Percentiles rank a stretch among this genome's conserved stretches.
phyloP scores from a whole-genome alignment of 768 basidiomycete genomes.

The Steccherinum ochraceum region DNA sequence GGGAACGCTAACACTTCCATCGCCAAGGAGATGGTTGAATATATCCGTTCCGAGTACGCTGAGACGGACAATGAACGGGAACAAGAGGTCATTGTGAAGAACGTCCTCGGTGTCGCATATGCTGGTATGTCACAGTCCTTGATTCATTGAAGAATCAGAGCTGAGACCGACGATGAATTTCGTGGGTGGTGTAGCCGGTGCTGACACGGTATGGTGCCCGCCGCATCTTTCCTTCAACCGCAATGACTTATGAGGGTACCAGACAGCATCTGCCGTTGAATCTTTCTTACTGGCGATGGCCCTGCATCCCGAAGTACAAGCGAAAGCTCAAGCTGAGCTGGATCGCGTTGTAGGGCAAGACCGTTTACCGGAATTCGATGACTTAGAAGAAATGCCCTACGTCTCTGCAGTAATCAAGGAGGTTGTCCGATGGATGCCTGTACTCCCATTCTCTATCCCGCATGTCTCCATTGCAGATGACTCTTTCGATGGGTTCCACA shows the following conservation, averaged over 20 bases:
- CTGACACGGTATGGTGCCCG: too few species aligned
- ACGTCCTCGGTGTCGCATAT: not conserved
- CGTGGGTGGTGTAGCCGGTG: not conserved
- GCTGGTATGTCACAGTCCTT: constrained; percentile 3
- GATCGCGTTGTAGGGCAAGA: constrained; percentile 3
- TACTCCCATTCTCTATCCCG: constrained; percentile 6
- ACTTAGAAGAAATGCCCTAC: constrained; percentile 18
- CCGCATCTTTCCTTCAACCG: too few species aligned
- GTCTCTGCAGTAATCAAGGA: constrained; percentile 28
- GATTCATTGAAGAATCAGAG: too few species aligned
- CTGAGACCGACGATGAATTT: not conserved
- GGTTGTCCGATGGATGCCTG: constrained; percentile 10
- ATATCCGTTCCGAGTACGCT: too few species aligned
- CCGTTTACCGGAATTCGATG: constrained; percentile 10
- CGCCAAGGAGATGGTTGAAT: too few species aligned
- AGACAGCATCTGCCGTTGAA: constrained; percentile 10
- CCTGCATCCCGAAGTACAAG: constrained; percentile 19
- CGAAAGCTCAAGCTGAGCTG: constrained; percentile 2
- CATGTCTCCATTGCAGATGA: constrained; percentile 16
- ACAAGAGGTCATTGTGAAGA: not conserved
- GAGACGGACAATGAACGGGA: too few species aligned
- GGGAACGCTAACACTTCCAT: too few species aligned
- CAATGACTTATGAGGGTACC: too few species aligned
- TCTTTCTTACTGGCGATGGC: constrained; percentile 18
- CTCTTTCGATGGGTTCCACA: constrained; percentile 12